Percentiles rank a stretch among this genome's conserved stretches.
These are phyloP conservation scores for Aspergillus sojae DNA, from an alignment of 2,329 filamentous ascomycete species.

Conservation along the genomic window DNA sequence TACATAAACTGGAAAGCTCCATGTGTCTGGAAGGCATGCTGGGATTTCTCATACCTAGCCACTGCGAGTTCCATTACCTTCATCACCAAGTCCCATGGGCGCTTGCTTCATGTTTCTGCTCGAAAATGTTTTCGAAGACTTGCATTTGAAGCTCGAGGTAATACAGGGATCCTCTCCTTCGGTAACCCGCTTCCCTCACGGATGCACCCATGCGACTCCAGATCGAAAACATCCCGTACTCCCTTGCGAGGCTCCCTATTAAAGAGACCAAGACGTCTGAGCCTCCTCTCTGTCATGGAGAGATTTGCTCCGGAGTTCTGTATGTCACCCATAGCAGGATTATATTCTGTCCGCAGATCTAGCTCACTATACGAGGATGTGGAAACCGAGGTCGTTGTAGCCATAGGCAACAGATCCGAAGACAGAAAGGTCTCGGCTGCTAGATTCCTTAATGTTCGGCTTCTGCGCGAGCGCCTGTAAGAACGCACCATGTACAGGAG, in stretches of 20 bases:
- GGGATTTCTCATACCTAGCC: neutral
- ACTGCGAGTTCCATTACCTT: neutral
- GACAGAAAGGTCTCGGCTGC: neutral
- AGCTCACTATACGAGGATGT: neutral
- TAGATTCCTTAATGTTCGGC: neutral
- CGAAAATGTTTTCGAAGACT: slow-evolving; percentile 12
- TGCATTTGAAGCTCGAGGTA: slow-evolving; percentile 25
- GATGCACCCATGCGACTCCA: slow-evolving; percentile 16
- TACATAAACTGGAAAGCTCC: neutral
- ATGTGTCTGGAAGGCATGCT: neutral
- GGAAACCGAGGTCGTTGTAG: neutral
- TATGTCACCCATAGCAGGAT: neutral
- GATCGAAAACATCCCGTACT: slow-evolving; percentile 25
- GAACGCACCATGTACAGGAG: neutral
- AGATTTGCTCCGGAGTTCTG: neutral
- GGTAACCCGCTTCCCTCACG: neutral
- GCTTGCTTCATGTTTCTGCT: neutral
- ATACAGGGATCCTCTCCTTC: slow-evolving; percentile 21
- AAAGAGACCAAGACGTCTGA: slow-evolving; percentile 1
- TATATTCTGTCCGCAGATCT: neutral
- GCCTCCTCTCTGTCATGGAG: neutral
- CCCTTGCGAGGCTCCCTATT: slow-evolving; percentile 16
- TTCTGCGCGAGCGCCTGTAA: neutral
- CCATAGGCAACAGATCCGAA: neutral
- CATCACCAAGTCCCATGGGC: neutral